phyloP scores from a whole-genome alignment of 1,284 basidiomycete genomes.

The Moesziomyces sp. region DNA sequence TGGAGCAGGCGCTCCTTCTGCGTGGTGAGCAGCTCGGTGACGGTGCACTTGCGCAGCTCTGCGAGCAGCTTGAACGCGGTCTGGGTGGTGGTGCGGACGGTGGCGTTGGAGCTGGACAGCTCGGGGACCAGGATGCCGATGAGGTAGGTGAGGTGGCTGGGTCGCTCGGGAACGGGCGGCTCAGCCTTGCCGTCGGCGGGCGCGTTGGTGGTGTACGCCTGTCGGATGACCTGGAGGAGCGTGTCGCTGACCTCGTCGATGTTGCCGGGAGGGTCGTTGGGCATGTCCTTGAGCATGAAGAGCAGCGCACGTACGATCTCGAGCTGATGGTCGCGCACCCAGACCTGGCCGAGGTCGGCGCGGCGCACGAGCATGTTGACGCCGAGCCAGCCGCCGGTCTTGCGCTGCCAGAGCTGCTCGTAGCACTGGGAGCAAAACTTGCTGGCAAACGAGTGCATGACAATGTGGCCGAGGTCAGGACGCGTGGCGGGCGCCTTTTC shows the following conservation, averaged over 20 bases:
- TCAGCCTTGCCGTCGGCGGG: constrained; percentile 40
- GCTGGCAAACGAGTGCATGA: constrained; percentile 64
- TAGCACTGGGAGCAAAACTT: constrained; percentile 67
- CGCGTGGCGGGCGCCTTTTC: constrained; percentile 56
- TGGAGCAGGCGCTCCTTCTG: constrained; percentile 88
- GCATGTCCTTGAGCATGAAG: constrained; percentile 95
- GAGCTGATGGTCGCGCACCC: constrained; percentile 87
- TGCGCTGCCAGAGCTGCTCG: constrained; percentile 66
- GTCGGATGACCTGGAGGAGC: constrained; percentile 79
- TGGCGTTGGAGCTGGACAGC: constrained; percentile 84
- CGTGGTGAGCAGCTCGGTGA: constrained; percentile 82
- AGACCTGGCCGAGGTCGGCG: constrained; percentile 74
- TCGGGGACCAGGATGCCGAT: constrained; percentile 90
- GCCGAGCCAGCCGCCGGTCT: constrained; percentile 67
- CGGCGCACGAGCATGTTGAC: constrained; percentile 62
- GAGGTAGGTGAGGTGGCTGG: constrained; percentile 71
- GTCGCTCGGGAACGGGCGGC: constrained; percentile 42
- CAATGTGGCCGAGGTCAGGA: constrained; percentile 55
- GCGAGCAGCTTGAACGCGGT: constrained; percentile 84
- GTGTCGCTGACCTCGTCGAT: constrained; percentile 83
- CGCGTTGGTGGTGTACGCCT: constrained; percentile 52
- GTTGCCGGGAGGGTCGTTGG: constrained; percentile 85
- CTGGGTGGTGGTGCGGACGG: constrained; percentile 87
- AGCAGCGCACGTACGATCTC: constrained; percentile 91
- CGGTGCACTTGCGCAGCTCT: constrained; percentile 77